Base-by-base conservation (phyloP, 2,329 filamentous ascomycete species). In the Stemphylium beticola region DNA sequence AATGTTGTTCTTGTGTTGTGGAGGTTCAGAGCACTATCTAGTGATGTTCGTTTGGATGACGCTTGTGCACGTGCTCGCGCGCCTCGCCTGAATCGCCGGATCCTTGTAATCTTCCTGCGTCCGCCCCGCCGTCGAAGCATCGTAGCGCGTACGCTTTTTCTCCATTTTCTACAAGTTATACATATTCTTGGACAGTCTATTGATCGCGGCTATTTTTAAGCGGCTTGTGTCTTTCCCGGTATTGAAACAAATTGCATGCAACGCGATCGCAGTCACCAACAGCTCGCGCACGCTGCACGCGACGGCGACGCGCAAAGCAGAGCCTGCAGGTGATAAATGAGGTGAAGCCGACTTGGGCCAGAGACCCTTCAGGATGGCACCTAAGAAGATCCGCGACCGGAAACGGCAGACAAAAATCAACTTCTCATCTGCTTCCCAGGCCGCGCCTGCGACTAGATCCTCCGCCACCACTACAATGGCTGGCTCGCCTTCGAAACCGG, bases 401-500 rank as follows among this genome's bases (percentile, higher is more conserved):
- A 70, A 67, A 56, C 72, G 73, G 34, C 79, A 81, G 57, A 73
- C 74, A 7, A 76, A 76, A 22, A 66, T 81, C 17, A 72, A 67
- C 43, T 81, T 81, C 65, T 78, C 76, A 0, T 74, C 77, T 4
- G 54, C 78, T 4, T 67, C 76, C 7, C 74, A 77, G 11, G 75
- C 76, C 0, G 77, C 77, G 4, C 74, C 76, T 14, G 72, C 74
- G 29, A 45, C 45, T 6, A 32, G 26, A 49, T 53, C 54, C 10
- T 29, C 49, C 9, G 11, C 42, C 49, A 22, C 39, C 15, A 32
- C 50, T 12, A 36, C 52, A 3, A 62, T 44, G 33, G 47, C 44
- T n/a, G 40, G 38, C 15, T 46, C 46, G n/a, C 43, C 51, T 9
- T 53, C 58, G 9, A 47, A 46, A 24, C 34, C 29, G 33, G 70